A percentile compares a stretch with the other conserved stretches of the same genome.
Evolutionary conservation across 331 rosid genomes (phyloP).

Genomic region (Malus hybrid): DNA sequence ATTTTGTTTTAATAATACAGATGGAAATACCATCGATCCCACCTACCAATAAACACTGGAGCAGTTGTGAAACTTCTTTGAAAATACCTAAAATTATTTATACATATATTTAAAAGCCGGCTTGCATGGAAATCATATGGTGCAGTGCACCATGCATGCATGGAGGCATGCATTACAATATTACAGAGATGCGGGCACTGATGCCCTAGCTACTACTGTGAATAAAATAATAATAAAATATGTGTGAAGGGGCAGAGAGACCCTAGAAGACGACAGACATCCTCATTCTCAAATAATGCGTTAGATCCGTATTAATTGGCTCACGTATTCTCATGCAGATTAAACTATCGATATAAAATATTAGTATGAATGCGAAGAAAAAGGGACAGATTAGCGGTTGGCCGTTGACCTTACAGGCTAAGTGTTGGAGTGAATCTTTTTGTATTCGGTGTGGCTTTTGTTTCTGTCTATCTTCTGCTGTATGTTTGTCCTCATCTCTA

Average conservation of each 20-base stretch:
- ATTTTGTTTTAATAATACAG: neutral
- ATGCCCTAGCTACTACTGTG: neutral
- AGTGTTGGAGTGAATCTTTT: conserved; percentile 39
- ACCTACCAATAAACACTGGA: conserved; percentile 14
- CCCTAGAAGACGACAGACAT: conserved; percentile 59
- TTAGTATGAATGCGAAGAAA: conserved; percentile 6
- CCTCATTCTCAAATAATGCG: conserved; percentile 51
- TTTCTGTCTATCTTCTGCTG: neutral
- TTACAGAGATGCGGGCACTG: neutral
- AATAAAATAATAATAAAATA: neutral
- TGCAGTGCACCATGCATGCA: neutral
- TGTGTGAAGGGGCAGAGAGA: neutral
- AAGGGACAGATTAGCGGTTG: conserved; percentile 23
- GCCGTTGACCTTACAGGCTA: conserved; percentile 50
- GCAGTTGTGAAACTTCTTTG: conserved; percentile 30
- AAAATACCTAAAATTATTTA: neutral
- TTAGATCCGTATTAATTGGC: conserved; percentile 61
- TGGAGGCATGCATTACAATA: neutral
- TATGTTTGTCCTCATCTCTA: conserved; percentile 2
- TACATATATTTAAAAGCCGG: neutral
- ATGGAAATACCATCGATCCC: conserved; percentile 1
- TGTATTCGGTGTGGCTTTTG: neutral
- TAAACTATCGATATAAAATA: conserved; percentile 18
- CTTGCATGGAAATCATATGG: conserved; percentile 6
- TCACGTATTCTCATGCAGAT: conserved; percentile 44